These are phyloP conservation scores for Botryococcus braunii DNA, from an alignment of 163 green algal genomes.

Conservation along the genomic window DNA sequence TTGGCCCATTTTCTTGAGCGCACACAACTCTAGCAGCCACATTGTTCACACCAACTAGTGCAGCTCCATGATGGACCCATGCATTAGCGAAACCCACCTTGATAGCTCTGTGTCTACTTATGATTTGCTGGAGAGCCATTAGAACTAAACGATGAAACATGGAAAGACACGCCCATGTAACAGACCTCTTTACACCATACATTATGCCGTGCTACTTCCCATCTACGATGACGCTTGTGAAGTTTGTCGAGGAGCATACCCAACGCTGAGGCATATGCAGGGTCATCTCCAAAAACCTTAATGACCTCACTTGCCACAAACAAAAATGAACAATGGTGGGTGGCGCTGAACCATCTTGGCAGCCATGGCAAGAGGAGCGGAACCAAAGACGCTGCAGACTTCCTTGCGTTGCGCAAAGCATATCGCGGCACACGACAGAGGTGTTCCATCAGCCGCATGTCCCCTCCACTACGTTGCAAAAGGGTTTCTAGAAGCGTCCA, in stretches of 20 bases:
- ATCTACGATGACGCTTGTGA: neutral
- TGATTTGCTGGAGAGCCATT: too few species aligned
- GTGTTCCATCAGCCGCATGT: constrained; percentile 29
- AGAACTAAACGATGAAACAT: too few species aligned
- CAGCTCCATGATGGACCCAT: too few species aligned
- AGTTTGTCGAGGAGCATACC: too few species aligned
- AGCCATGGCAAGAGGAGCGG: constrained; percentile 45
- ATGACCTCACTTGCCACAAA: constrained; percentile 84
- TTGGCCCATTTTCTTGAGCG: too few species aligned
- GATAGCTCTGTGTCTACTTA: too few species aligned
- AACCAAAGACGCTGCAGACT: constrained; percentile 33
- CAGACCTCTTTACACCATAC: too few species aligned
- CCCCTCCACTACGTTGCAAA: constrained; percentile 15
- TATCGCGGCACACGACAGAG: constrained; percentile 44
- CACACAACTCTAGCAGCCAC: too few species aligned
- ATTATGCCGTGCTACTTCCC: neutral
- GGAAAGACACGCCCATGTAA: too few species aligned
- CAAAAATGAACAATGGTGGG: constrained; percentile 65
- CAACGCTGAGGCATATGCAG: constrained; percentile 28
- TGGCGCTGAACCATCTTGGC: constrained; percentile 40
- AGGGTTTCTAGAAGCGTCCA: constrained; percentile 39
- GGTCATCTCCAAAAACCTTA: constrained; percentile 70
- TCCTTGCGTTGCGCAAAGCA: constrained; percentile 42
- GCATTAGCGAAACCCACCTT: too few species aligned
- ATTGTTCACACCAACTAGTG: too few species aligned